These are phyloP conservation scores for Rhodocollybia butyracea DNA, from an alignment of 768 basidiomycete species.

Conservation along the genomic window DNA sequence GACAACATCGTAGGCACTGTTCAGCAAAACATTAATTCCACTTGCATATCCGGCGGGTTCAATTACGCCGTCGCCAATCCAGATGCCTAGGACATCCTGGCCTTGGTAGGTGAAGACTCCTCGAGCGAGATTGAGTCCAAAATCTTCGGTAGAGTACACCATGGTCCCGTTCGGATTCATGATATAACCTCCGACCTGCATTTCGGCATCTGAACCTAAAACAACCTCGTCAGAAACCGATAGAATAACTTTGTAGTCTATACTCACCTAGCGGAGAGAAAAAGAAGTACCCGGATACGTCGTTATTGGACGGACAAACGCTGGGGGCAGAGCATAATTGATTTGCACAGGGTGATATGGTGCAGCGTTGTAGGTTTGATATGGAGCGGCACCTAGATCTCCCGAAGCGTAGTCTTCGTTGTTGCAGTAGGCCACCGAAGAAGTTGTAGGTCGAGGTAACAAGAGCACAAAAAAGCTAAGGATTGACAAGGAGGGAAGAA, in stretches of 20 bases:
- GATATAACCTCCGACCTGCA: background rate
- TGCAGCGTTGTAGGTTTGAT: background rate
- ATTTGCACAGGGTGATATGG: background rate
- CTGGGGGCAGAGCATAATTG: background rate
- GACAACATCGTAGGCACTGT: background rate
- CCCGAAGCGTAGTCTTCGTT: background rate
- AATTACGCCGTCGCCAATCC: background rate
- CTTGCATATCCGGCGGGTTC: background rate
- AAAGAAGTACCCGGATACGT: background rate
- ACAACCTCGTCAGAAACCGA: background rate
- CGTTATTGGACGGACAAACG: conserved; percentile 1
- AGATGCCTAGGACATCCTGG: background rate
- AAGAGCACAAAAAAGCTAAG: background rate
- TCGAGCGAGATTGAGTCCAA: background rate
- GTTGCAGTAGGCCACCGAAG: background rate
- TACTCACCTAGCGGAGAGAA: background rate
- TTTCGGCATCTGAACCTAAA: background rate
- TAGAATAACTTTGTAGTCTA: background rate
- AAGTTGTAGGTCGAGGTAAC: background rate
- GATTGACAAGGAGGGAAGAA: background rate
- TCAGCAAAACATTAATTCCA: background rate
- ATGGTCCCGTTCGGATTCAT: conserved; percentile 2
- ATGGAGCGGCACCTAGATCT: background rate
- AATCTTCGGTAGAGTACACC: background rate
- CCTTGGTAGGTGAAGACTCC: background rate